Evolutionary conservation across 345 rosid species (phyloP), one percentile per base, ranked within the genome.

Genomic region (Kandelia obovata): DNA sequence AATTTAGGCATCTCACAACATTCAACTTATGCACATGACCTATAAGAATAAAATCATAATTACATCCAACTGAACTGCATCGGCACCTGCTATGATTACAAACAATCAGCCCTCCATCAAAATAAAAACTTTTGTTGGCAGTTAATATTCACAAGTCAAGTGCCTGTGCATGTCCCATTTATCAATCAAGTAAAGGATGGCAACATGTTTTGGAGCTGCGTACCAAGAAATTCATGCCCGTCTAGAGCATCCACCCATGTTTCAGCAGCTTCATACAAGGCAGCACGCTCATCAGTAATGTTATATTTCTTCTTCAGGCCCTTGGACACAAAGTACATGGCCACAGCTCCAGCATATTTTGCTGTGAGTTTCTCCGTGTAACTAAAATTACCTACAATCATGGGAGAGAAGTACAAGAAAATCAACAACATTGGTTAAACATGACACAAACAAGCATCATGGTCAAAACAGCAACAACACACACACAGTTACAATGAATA

Each of bases 271-370:
- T 86, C 92, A 55, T 94, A 93, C 64, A 94, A 79, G 52, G 97
- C 81, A 2, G 86, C 88, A 62, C 92, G 92, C 77, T 92, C 97
- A 78, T 94, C 97, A 9, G 89, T 90, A 37, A 94, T 94, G 82
- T 89, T 91, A 77, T 91, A 82, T 72, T 68, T 91, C 89, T 91
- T 94, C 87, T 94, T 94, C 73, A 91, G 77, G 39, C 87, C 89
- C 88, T 91, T 94, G 0, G 98, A 87, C 32, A 94, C 96, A 62
- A 94, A 81, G 77, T 89, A 91, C 98, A 94, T 94, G 13, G 96
- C 96, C 9, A 86, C 84, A 67, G 96, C 98, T 67, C 98, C 96
- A 25, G 89, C 93, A 75, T 94, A 91, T 68, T 94, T 94, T 0
- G 91, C 97, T 17, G 88, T 79, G 64, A 94, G 71, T 80, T 89